Conservation (phyloP, 352 stramenopile genomes). For the Peronosclerospora sorghi region DNA sequence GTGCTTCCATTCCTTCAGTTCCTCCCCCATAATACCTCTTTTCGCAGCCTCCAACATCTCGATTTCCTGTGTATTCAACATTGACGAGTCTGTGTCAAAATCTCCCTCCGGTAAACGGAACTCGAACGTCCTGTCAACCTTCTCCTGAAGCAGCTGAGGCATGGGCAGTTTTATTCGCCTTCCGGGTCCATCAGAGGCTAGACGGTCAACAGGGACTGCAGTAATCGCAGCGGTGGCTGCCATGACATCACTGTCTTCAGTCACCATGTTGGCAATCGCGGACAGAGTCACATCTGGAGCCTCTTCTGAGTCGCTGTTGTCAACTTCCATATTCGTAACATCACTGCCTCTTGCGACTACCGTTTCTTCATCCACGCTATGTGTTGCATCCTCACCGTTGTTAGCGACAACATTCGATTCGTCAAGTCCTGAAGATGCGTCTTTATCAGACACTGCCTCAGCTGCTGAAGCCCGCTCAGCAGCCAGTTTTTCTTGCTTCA, state of each 20-base stretch:
- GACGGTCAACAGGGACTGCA: constrained; percentile 22
- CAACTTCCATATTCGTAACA: constrained; percentile 67
- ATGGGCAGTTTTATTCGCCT: constrained; percentile 18
- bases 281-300: constrained; percentile 66
- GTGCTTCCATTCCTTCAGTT: constrained; percentile 45
- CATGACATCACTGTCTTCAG: constrained; percentile 67
- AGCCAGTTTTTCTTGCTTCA: constrained; percentile 30
- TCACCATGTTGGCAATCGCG: constrained; percentile 81
- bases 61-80: constrained; percentile 45
- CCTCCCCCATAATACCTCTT: constrained; percentile 57
- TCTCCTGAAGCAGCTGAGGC: constrained; percentile 19
- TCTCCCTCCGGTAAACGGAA: constrained; percentile 60
- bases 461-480: constrained; percentile 29
- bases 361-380: constrained; percentile 19
- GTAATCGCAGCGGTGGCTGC: constrained; percentile 37
- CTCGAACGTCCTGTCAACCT: constrained; percentile 36
- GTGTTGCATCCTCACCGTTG: constrained; percentile 11
- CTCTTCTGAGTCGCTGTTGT: constrained; percentile 73
- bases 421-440: constrained; percentile 13
- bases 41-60: constrained; percentile 48
- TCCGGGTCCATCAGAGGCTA: constrained; percentile 32
- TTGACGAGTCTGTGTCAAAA: constrained; percentile 41
- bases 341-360: constrained; percentile 14
- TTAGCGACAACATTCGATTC: constrained; percentile 5
- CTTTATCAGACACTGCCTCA: constrained; percentile 11